These are phyloP conservation scores for Yueomyces sp. DNA, from an alignment of 805 yeast genomes.

Conservation along the genomic window DNA sequence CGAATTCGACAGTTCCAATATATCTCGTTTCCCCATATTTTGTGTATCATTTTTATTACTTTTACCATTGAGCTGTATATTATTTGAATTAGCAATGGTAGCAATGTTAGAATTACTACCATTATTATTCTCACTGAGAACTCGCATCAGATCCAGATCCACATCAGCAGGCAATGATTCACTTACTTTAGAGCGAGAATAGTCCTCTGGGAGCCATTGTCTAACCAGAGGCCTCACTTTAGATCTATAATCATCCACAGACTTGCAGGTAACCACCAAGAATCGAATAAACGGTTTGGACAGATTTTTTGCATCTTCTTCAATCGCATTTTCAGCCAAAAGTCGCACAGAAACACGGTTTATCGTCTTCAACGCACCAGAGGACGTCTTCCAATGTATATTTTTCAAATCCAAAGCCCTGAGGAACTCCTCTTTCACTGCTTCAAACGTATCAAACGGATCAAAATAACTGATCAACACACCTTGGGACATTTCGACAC, in stretches of 20 bases:
- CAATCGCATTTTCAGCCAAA: conserved; percentile 6
- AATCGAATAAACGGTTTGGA: conserved; percentile 41
- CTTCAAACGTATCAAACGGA: conserved; percentile 23
- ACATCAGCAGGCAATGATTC: neutral
- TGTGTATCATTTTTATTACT: neutral
- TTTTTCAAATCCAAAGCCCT: conserved; percentile 18
- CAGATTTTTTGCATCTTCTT: neutral
- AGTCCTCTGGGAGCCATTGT: conserved; percentile 52
- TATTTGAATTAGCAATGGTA: too few species aligned
- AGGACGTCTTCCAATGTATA: conserved; percentile 21
- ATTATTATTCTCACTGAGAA: neutral
- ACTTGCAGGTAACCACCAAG: conserved; percentile 54
- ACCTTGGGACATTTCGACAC: neutral
- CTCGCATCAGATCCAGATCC: neutral
- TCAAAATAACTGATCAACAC: conserved; percentile 22
- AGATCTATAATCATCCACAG: conserved; percentile 60
- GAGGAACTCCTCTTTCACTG: conserved; percentile 16
- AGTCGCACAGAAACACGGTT: conserved; percentile 12
- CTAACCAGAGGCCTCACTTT: conserved; percentile 70
- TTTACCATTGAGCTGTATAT: neutral
- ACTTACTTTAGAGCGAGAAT: neutral
- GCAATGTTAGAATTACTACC: conserved; percentile 1
- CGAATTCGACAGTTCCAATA: conserved; percentile 1
- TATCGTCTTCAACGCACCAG: conserved; percentile 16
- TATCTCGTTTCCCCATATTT: neutral